Evolutionary conservation across 1,284 basidiomycete genomes (phyloP).

Genomic region (Gastroboletus turbinatus): DNA sequence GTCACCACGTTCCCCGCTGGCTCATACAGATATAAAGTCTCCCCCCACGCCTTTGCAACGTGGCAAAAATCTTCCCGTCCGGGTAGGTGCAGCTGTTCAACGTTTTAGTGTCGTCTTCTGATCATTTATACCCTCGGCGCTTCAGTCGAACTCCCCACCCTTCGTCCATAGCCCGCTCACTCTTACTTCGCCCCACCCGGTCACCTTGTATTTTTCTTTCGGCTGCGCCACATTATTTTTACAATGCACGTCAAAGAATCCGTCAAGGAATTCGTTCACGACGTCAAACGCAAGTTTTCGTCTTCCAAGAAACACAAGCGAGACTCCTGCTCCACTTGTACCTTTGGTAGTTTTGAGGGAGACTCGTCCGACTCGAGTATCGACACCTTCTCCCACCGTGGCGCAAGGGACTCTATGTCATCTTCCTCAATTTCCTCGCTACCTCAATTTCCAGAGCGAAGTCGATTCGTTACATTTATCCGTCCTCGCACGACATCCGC

Average conservation of each 20-base stretch:
- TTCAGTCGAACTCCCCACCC: not conserved
- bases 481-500: constrained; percentile 16
- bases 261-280: constrained; percentile 33
- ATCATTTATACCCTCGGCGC: not conserved
- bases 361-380: constrained; percentile 13
- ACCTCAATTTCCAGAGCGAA: constrained; percentile 4
- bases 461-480: constrained; percentile 13
- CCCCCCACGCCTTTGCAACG: constrained; percentile 9
- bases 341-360: constrained; percentile 9
- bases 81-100: constrained; percentile 1
- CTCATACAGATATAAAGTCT: constrained; percentile 1
- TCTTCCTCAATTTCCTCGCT: constrained; percentile 14
- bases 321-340: constrained; percentile 14
- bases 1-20: not conserved
- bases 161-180: constrained; percentile 2
- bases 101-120: not conserved
- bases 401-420: constrained; percentile 9
- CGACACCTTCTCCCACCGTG: constrained; percentile 11
- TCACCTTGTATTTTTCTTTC: not conserved
- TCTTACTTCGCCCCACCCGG: not conserved
- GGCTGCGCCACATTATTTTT: not conserved
- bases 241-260: constrained; percentile 34
- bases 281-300: constrained; percentile 35
- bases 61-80: not conserved
- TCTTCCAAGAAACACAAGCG: constrained; percentile 32